Percentiles rank a stretch among this genome's conserved stretches.
phyloP scores from a whole-genome alignment of 768 basidiomycete genomes.

The Termitomyces sp. region DNA sequence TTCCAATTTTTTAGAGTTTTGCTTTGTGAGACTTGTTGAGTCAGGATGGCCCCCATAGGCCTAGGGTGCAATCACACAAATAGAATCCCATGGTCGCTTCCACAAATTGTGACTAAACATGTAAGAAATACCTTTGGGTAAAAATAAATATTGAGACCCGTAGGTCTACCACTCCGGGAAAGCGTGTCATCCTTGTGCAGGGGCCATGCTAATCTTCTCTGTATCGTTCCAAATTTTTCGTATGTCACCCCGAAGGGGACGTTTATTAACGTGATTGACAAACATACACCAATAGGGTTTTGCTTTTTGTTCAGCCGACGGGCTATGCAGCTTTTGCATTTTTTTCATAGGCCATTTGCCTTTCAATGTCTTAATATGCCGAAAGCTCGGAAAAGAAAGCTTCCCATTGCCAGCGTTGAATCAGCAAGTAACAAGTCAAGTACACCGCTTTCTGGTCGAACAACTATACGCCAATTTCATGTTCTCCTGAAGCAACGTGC shows the following conservation, averaged over 20 bases:
- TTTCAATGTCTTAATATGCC: constrained; percentile 23
- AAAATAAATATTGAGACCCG: constrained; percentile 41
- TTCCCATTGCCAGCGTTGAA: constrained; percentile 22
- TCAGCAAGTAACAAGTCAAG: constrained; percentile 30
- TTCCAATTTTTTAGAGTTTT: too few relatives aligned
- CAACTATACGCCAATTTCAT: constrained; percentile 77
- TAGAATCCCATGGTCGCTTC: too few relatives aligned
- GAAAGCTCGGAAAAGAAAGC: constrained; percentile 30
- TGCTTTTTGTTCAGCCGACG: constrained; percentile 9
- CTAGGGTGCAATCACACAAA: too few relatives aligned
- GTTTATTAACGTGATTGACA: constrained; percentile 6
- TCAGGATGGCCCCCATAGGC: too few relatives aligned
- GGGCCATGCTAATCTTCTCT: constrained; percentile 99
- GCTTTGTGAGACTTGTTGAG: constrained; percentile 13
- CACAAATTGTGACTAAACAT: too few relatives aligned
- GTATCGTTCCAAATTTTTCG: constrained; percentile 99
- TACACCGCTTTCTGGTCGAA: constrained; percentile 58
- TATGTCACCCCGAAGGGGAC: constrained; percentile 93
- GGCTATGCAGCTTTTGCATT: not conserved
- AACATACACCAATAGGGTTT: constrained; percentile 1
- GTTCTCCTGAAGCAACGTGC: constrained; percentile 66
- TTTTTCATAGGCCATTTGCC: not conserved
- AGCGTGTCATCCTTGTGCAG: constrained; percentile 99
- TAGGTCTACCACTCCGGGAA: constrained; percentile 83
- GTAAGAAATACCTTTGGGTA: too few relatives aligned